Conservation (phyloP, 2,329 filamentous ascomycete genomes). For the Cercospora beticola region DNA sequence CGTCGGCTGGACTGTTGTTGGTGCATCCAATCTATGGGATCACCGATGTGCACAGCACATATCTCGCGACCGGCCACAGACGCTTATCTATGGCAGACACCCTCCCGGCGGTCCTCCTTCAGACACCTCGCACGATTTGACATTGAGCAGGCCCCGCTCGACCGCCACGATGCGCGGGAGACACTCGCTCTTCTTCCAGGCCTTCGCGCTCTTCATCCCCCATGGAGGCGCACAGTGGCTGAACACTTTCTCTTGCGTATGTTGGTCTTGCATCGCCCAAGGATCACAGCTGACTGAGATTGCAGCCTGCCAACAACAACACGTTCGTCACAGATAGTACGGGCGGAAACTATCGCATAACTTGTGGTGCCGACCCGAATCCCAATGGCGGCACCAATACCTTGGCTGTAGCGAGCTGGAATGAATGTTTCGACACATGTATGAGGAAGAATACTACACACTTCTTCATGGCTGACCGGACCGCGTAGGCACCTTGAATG, state of each 20-base stretch:
- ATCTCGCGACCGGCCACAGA: not conserved
- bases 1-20: not conserved
- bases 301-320: not conserved
- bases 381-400: not conserved
- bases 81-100: not conserved
- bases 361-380: constrained; percentile 4
- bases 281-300: not conserved
- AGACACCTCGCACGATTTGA: not conserved
- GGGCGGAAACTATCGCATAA: not conserved
- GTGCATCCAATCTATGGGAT: not conserved
- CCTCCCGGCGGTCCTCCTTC: not conserved
- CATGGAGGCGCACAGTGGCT: not conserved
- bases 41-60: not conserved
- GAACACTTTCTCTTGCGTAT: constrained; percentile 1
- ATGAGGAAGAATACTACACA: not conserved
- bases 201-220: not conserved
- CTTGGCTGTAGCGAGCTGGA: not conserved
- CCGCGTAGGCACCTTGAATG: not conserved
- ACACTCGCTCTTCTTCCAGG: not conserved
- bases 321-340: not conserved
- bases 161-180: not conserved
- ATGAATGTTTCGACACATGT: constrained; percentile 6
- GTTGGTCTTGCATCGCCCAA: not conserved
- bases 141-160: not conserved
- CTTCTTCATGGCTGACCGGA: not conserved